Percentiles rank a stretch among this genome's conserved stretches.
These are phyloP conservation scores for Diaporthe sp. DNA, from an alignment of 2,329 filamentous ascomycete genomes.

Conservation along the genomic window DNA sequence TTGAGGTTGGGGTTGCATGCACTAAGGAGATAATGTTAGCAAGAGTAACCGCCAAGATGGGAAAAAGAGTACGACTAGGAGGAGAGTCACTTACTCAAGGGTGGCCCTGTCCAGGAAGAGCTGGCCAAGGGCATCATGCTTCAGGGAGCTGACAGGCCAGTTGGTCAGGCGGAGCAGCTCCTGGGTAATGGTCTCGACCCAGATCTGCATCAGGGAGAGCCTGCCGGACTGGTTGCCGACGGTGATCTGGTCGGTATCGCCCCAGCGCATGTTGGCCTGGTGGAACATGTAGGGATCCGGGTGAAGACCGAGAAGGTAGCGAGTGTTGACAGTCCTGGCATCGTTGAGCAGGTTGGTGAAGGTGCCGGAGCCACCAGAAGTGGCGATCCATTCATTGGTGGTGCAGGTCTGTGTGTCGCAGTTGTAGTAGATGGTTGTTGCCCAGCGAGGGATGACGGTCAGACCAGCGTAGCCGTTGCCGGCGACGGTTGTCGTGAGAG, in stretches of 20 bases:
- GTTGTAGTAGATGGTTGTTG: slow-evolving; percentile 76
- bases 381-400: slow-evolving; percentile 71
- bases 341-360: slow-evolving; percentile 66
- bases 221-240: slow-evolving; percentile 62
- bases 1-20: slow-evolving; percentile 63
- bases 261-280: slow-evolving; percentile 71
- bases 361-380: slow-evolving; percentile 66
- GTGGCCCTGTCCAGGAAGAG: slow-evolving; percentile 66
- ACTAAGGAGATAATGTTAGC: slow-evolving; percentile 41
- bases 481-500: slow-evolving; percentile 63
- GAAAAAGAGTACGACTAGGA: not conserved
- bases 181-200: slow-evolving; percentile 67
- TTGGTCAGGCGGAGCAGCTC: slow-evolving; percentile 67
- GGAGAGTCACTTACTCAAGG: slow-evolving; percentile 56
- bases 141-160: slow-evolving; percentile 66
- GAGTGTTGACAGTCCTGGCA: slow-evolving; percentile 66
- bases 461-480: slow-evolving; percentile 69
- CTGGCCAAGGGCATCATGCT: slow-evolving; percentile 67
- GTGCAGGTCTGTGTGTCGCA: slow-evolving; percentile 71
- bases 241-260: slow-evolving; percentile 60
- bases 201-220: slow-evolving; percentile 69
- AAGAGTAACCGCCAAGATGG: not conserved
- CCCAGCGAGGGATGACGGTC: slow-evolving; percentile 71
- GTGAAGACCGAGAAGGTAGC: slow-evolving; percentile 69
- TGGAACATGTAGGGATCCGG: slow-evolving; percentile 75